Base-by-base conservation (phyloP, 768 basidiomycete species). In the Russula emetica region DNA sequence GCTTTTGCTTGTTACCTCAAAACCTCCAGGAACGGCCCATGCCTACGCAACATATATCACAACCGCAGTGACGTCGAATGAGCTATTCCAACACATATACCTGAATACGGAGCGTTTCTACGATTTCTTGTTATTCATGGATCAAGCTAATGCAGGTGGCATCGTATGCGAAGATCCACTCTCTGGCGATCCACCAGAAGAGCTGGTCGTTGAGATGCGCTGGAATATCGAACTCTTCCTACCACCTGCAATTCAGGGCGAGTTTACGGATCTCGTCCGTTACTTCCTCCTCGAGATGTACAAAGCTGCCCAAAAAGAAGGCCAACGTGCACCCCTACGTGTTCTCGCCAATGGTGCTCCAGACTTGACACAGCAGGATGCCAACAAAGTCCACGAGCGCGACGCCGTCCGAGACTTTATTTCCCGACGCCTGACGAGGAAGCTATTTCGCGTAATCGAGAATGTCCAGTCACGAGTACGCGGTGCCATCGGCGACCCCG, bases 11-110 rank as follows among this genome's bases (percentile, higher is more conserved):
- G 86, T 95, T 14, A 99, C 97, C 0, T 90, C 91, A 34, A 98
- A 98, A 74, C 96, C 97, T 11, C 93, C 96, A 0, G 93, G 94
- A 24, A 94, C 92, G 6, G 96, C 97, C 0, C 84, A 88, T 70
- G 97, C 97, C 0, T 99, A 98, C 72, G 94, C 94, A 1, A 94
- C 90, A 18, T 98, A 98, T 74, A 88, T 98, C 72, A 87, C 88
- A 30, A 88, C 90, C 0, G 97, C 97, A 1, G 92, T 96, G 66
- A 96, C 88, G 28, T 88, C 92, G 4, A 89, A 98, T 70, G 96
- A 98, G 67, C 80, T 99, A 16, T 99, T 99, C 80, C 90, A 95
- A 69, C 93, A 97, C 65, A 80, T 98, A 32, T 88, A 88, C 71
- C 82, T 99, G 63, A 81, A 88, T 51, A 89, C 94, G 22, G 86